phyloP scores from a whole-genome alignment of 1,284 basidiomycete species.

The Gymnopus androsaceus region DNA sequence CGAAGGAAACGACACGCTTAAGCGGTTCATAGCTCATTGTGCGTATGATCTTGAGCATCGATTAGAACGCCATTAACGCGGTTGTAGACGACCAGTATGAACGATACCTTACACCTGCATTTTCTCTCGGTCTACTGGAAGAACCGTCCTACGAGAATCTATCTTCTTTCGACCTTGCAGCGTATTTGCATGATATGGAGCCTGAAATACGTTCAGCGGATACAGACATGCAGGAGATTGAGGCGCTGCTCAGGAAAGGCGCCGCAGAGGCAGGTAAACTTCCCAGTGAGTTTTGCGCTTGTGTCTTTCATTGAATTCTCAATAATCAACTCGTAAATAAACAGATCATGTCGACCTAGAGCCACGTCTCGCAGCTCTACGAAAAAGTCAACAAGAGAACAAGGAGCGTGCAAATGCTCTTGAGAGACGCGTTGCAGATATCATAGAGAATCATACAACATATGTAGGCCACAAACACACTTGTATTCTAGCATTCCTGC shows the following conservation, averaged over 20 bases:
- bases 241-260: slow-evolving; percentile 65
- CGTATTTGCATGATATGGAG: slow-evolving; percentile 74
- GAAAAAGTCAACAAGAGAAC: slow-evolving; percentile 64
- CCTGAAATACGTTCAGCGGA: slow-evolving; percentile 78
- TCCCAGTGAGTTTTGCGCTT: slow-evolving; percentile 45
- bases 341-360: slow-evolving; percentile 65
- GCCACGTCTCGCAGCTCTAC: slow-evolving; percentile 58
- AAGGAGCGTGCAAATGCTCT: slow-evolving; percentile 51
- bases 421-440: slow-evolving; percentile 60
- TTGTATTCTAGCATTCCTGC: too few relatives aligned
- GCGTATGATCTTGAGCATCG: slow-evolving; percentile 35
- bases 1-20: slow-evolving; percentile 67
- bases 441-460: slow-evolving; percentile 68
- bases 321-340: too few relatives aligned
- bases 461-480: slow-evolving; percentile 51
- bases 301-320: too few relatives aligned
- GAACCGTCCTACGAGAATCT: slow-evolving; percentile 63
- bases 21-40: slow-evolving; percentile 76
- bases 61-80: background rate
- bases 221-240: slow-evolving; percentile 76
- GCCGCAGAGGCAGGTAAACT: slow-evolving; percentile 59
- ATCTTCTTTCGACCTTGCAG: slow-evolving; percentile 66
- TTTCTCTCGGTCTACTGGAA: slow-evolving; percentile 60
- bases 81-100: slow-evolving; percentile 70
- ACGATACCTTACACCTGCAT: slow-evolving; percentile 69